Evolutionary conservation across 129 eudicot genomes (phyloP).

Genomic region (Heracleum sosnowskyi): DNA sequence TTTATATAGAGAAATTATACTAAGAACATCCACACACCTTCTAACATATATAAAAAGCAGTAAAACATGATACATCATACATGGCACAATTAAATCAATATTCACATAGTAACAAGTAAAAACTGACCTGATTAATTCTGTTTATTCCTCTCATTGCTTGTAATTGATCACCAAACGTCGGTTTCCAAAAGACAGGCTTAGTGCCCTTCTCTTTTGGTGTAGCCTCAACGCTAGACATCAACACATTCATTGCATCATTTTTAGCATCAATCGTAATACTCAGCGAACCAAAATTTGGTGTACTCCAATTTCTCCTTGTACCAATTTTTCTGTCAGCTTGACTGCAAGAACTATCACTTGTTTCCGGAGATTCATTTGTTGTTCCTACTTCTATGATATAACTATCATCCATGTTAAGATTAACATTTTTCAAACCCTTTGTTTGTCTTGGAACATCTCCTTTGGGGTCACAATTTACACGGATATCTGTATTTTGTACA

Average conservation of each 20-base stretch:
- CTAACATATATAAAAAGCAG: not conserved
- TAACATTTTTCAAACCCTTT: constrained; percentile 25
- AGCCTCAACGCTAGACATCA: constrained; percentile 29
- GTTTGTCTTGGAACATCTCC: constrained; percentile 12
- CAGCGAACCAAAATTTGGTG: constrained; percentile 32
- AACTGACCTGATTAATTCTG: constrained; percentile 63
- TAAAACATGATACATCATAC: not conserved
- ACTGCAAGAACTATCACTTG: constrained; percentile 42
- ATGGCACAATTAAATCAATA: not conserved
- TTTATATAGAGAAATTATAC: not conserved
- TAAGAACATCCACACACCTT: not conserved
- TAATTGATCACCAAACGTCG: constrained; percentile 21
- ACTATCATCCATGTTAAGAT: constrained; percentile 12
- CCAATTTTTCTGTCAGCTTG: constrained; percentile 32
- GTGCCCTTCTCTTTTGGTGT: constrained; percentile 69
- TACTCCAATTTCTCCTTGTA: constrained; percentile 39
- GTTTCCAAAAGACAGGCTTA: constrained; percentile 34
- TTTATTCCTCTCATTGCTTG: constrained; percentile 23
- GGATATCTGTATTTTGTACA: constrained; percentile 3
- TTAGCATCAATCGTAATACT: constrained; percentile 43
- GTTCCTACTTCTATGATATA: constrained; percentile 27
- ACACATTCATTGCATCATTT: constrained; percentile 27
- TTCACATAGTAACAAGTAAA: not conserved
- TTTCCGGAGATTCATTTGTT: constrained; percentile 35
- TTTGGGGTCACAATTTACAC: not conserved